Conservation (phyloP, 306 rosid genomes). For the Albizia julibrissin region DNA sequence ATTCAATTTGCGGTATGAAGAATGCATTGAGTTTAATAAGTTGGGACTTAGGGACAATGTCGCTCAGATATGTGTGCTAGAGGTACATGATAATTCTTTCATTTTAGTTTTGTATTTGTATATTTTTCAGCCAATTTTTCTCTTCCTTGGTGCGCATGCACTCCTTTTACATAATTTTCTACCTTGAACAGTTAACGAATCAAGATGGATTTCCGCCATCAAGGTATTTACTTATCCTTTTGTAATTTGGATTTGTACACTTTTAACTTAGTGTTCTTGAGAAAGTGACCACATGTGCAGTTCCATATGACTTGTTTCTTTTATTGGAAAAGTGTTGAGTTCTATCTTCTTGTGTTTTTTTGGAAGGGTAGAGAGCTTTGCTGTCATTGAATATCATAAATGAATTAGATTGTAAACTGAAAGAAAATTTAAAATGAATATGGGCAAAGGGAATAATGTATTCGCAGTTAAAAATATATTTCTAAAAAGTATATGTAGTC, state of each 20-base stretch:
- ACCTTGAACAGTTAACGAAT: conserved; percentile 51
- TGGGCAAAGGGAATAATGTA: neutral
- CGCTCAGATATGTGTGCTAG: conserved; percentile 86
- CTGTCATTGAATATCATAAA: neutral
- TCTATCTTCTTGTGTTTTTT: neutral
- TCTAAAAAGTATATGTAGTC: neutral
- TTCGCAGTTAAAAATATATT: neutral
- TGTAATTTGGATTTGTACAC: conserved; percentile 22
- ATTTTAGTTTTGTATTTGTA: conserved; percentile 1
- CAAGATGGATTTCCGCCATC: conserved; percentile 49
- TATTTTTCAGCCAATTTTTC: conserved; percentile 14
- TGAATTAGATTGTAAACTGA: conserved; percentile 5
- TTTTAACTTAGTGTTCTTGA: conserved; percentile 7
- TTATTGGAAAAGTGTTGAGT: neutral
- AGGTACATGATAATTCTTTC: conserved; percentile 52
- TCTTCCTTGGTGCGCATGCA: conserved; percentile 28
- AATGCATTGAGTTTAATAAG: conserved; percentile 76
- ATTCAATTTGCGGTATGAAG: conserved; percentile 81
- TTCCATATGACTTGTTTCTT: neutral
- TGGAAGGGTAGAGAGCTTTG: neutral
- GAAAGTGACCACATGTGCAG: conserved; percentile 1
- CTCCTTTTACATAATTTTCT: conserved; percentile 22
- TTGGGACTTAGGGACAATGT: conserved; percentile 97
- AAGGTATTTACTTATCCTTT: conserved; percentile 51
- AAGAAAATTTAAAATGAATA: neutral